A percentile compares a stretch with the other conserved stretches of the same genome.
phyloP scores from a whole-genome alignment of 148 eudicot species.

The Gaultheria prostrata region DNA sequence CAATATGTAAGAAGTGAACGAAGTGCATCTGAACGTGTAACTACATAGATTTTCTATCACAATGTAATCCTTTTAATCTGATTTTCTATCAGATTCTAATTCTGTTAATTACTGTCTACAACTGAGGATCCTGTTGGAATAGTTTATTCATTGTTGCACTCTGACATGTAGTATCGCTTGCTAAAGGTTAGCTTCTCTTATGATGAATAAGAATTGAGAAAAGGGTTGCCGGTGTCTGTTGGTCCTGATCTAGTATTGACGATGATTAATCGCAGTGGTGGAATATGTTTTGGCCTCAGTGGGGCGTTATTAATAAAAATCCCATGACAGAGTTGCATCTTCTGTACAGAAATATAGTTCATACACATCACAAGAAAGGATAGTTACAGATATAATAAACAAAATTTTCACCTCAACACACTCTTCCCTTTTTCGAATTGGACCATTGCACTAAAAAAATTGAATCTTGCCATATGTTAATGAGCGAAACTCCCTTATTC shows the following conservation, averaged over 20 bases:
- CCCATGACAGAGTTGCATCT: not conserved
- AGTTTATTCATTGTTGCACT: not conserved
- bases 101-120: not conserved
- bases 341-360: not conserved
- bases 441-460: not conserved
- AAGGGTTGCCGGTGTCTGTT: not conserved
- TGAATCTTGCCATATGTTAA: not conserved
- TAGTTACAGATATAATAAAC: not conserved
- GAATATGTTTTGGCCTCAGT: not conserved
- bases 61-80: not conserved
- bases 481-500: not conserved
- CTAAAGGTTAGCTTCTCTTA: not conserved
- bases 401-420: not conserved
- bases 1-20: not conserved
- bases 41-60: not conserved
- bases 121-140: not conserved
- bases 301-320: not conserved
- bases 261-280: not conserved
- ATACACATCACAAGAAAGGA: not conserved
- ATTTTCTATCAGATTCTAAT: not conserved
- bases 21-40: not conserved
- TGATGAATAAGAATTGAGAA: not conserved
- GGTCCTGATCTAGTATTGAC: not conserved
- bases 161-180: not conserved
- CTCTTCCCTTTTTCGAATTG: not conserved